phyloP scores from a whole-genome alignment of 2,329 filamentous ascomycete genomes.

The Fusarium compactum region DNA sequence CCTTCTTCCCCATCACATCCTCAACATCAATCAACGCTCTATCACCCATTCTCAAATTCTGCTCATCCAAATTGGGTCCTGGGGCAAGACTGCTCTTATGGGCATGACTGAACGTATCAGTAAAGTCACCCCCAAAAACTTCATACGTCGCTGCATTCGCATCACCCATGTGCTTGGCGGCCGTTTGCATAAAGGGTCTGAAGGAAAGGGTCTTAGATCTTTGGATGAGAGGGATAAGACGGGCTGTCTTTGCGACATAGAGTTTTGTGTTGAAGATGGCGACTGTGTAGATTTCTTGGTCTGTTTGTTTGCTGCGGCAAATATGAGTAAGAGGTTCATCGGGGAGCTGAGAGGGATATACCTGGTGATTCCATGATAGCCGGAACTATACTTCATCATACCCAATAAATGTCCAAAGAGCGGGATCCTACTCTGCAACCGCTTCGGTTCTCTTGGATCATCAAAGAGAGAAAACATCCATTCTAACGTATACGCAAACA shows the following conservation, averaged over 20 bases:
- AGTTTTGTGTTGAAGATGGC: slow-evolving; percentile 47
- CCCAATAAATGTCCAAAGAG: slow-evolving; percentile 39
- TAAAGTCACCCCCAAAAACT: slow-evolving; percentile 27
- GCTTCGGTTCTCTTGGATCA: slow-evolving; percentile 35
- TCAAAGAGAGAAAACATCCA: slow-evolving; percentile 35
- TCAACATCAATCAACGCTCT: slow-evolving; percentile 23
- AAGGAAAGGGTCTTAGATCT: slow-evolving; percentile 47
- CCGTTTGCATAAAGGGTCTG: slow-evolving; percentile 45
- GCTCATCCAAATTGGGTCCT: slow-evolving; percentile 26
- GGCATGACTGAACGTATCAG: slow-evolving; percentile 24
- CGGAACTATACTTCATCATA: slow-evolving; percentile 27
- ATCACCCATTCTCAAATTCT: slow-evolving; percentile 36
- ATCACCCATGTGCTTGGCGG: slow-evolving; percentile 27
- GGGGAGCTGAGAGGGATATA: background rate
- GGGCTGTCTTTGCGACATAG: slow-evolving; percentile 46
- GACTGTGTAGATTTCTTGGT: slow-evolving; percentile 47
- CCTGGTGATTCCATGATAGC: slow-evolving; percentile 37
- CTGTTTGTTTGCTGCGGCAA: slow-evolving; percentile 9
- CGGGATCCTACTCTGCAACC: slow-evolving; percentile 29
- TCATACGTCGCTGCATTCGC: slow-evolving; percentile 12
- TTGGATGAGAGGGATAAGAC: slow-evolving; percentile 45
- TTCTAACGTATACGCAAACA: slow-evolving; percentile 36
- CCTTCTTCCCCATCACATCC: background rate
- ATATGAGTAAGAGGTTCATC: background rate
- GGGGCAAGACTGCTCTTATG: slow-evolving; percentile 24